A percentile compares a stretch with the other conserved stretches of the same genome.
Evolutionary conservation across 768 basidiomycete species (phyloP).

Genomic region (Amanita inopinata): DNA sequence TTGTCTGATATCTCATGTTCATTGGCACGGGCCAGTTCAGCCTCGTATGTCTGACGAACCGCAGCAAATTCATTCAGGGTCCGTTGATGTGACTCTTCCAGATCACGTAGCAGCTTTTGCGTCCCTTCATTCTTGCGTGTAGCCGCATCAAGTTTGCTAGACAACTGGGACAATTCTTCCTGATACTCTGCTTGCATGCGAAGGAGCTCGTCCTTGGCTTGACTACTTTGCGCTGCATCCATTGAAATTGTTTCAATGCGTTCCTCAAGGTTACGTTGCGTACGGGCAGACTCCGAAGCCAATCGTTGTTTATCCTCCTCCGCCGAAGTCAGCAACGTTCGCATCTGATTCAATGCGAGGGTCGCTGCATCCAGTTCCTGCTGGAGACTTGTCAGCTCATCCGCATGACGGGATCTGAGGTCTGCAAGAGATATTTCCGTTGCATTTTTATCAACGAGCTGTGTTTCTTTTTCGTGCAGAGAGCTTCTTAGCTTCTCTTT

Average conservation of each 20-base stretch:
- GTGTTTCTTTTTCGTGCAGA: slow-evolving; percentile 18
- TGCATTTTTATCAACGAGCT: slow-evolving; percentile 15
- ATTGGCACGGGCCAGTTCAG: background rate
- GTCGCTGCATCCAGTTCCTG: slow-evolving; percentile 22
- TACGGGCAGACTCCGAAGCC: slow-evolving; percentile 21
- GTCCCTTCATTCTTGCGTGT: slow-evolving; percentile 10
- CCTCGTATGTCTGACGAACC: slow-evolving; percentile 10
- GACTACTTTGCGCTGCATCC: slow-evolving; percentile 13
- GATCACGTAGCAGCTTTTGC: background rate
- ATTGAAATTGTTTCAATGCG: slow-evolving; percentile 13
- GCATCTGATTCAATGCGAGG: background rate
- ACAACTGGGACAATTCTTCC: slow-evolving; percentile 14
- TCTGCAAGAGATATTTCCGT: slow-evolving; percentile 19
- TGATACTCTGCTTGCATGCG: slow-evolving; percentile 13
- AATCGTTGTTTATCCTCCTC: slow-evolving; percentile 19
- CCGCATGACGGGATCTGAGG: slow-evolving; percentile 26
- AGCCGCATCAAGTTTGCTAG: slow-evolving; percentile 13
- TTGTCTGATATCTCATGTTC: background rate
- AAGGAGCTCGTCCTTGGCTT: slow-evolving; percentile 14
- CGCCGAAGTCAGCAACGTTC: background rate
- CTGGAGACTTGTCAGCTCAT: slow-evolving; percentile 27
- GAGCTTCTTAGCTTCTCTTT: slow-evolving; percentile 20
- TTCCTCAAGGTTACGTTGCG: slow-evolving; percentile 22
- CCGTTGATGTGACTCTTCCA: slow-evolving; percentile 1
- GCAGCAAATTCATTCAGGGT: slow-evolving; percentile 14